Evolutionary conservation across 768 basidiomycete genomes (phyloP), one percentile per base, ranked within the genome.

Genomic region (Amanita jacksonii): DNA sequence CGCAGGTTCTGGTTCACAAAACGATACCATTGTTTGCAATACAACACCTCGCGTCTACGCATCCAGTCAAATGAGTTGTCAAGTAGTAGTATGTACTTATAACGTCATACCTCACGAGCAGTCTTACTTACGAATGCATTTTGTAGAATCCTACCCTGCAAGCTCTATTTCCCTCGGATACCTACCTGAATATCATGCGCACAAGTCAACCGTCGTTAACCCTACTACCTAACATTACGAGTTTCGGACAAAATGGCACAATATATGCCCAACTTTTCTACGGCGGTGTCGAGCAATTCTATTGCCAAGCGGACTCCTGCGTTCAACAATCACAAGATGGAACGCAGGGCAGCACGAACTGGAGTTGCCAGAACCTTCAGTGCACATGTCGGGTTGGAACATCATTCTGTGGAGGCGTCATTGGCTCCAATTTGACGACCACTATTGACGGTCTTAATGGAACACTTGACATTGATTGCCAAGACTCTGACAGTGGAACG

Each of bases 261-360:
- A 59, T 73, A n/a, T 79, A 72, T 47, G 80, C 80, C 0, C 84
- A 88, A 50, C 64, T 90, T 4, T 79, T 82, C 59, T 90, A 88
- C 58, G 69, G 68, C n/a, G 81, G 85, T 8, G 76, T 81, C 24
- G 87, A 92, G 56, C 90, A 96, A 55, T 97, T 97, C 64, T 85
- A 75, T 59, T 97, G 93, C 58, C 48, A 63, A 8, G 88, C 89
- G 0, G 66, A 76, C 49, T 65, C 70, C 5, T 96, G 93, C 64
- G 62, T 57, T 0, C 90, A 94, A 61, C 63, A 66, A 12, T 59
- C 75, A 16, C 59, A 62, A 7, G 58, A 52, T 28, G 46, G 62
- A 3, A 57, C 51, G 13, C 60, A 62, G 38, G 67, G 64, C 1
- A 65, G 67, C 33, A 65, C 73, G 3, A 65, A 72, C 40, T 96